Conservation (phyloP, 2,329 filamentous ascomycete species). For the Onygenales sp. region DNA sequence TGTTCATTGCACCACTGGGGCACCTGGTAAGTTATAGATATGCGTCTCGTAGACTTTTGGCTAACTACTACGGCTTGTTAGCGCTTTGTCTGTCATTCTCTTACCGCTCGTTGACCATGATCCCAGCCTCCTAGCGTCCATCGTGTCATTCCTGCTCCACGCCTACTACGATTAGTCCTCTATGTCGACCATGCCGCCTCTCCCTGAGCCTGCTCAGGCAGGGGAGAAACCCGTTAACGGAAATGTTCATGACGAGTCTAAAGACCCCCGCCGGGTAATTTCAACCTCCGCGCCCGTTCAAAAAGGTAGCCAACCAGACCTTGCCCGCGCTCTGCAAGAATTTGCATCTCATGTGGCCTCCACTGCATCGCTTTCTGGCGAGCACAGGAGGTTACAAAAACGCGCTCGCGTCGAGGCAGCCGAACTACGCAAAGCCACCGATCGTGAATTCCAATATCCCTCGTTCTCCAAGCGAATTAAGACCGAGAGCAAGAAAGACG, state of each 20-base stretch:
- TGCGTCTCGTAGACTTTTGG: too few species aligned
- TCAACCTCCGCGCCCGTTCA: slow-evolving; percentile 14
- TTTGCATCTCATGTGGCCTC: slow-evolving; percentile 2
- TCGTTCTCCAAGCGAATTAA: slow-evolving; percentile 16
- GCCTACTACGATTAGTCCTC: not conserved
- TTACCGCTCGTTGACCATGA: too few species aligned
- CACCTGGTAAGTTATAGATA: too few species aligned
- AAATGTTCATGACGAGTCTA: not conserved
- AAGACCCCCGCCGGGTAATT: not conserved
- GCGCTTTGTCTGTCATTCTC: too few species aligned
- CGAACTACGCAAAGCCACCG: slow-evolving; percentile 22
- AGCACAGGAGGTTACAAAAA: not conserved
- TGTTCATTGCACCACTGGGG: too few species aligned
- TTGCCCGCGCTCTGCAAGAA: not conserved
- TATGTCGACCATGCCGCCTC: not conserved
- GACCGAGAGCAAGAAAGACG: slow-evolving; percentile 10
- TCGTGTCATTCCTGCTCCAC: too few species aligned
- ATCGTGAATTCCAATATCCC: slow-evolving; percentile 14
- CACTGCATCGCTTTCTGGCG: not conserved
- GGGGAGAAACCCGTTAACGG: not conserved
- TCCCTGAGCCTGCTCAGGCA: not conserved
- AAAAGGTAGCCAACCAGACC: not conserved
- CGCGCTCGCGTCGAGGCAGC: slow-evolving; percentile 20
- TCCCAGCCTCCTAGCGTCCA: too few species aligned
- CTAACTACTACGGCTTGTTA: too few species aligned